Conservation (phyloP, 1,284 basidiomycete genomes). For the Ceratobasidium sp. region DNA sequence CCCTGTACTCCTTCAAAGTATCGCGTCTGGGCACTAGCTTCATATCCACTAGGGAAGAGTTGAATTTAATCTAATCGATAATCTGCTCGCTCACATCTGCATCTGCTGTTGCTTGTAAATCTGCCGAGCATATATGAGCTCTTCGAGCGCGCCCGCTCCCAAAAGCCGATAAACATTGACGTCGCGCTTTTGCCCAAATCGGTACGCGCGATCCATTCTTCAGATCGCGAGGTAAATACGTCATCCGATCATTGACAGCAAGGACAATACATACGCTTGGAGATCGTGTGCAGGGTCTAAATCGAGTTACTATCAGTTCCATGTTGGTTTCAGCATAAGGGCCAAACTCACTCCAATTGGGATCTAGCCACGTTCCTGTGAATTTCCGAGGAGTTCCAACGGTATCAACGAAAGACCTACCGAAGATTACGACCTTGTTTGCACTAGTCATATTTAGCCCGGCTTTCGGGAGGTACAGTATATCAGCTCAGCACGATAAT, state of each 20-base stretch:
- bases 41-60: constrained; percentile 59
- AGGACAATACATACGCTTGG: constrained; percentile 59
- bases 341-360: constrained; percentile 80
- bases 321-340: background rate
- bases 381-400: background rate
- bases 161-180: constrained; percentile 85
- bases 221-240: no score
- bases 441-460: constrained; percentile 77
- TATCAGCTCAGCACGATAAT: background rate
- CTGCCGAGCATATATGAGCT: constrained; percentile 80
- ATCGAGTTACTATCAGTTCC: background rate
- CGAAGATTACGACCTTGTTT: constrained; percentile 87
- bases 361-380: constrained; percentile 58
- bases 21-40: constrained; percentile 78
- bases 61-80: background rate
- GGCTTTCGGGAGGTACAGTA: constrained; percentile 47
- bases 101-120: constrained; percentile 91
- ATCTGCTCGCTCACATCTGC: constrained; percentile 57
- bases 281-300: constrained; percentile 84
- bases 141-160: constrained; percentile 85
- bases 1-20: constrained; percentile 85
- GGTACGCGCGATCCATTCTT: constrained; percentile 82
- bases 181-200: constrained; percentile 86
- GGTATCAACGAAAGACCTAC: constrained; percentile 51
- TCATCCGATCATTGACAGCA: constrained; percentile 44